phyloP scores from a whole-genome alignment of 257 asterid genomes.

The Oldenlandia corymbosa region DNA sequence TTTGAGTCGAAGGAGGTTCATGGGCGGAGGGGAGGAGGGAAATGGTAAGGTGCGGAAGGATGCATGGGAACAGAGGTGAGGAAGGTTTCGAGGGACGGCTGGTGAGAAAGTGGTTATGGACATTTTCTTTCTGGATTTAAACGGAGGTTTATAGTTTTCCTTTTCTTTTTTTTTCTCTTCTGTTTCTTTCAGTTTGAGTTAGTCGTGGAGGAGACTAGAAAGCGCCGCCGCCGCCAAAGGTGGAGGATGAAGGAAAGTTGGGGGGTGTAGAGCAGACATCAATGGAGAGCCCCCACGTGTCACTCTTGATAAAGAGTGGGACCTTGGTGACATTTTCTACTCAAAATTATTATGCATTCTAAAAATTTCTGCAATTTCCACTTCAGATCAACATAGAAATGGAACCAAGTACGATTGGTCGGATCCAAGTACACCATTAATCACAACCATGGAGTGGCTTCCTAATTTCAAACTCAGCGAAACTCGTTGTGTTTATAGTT shows the following conservation, averaged over 20 bases:
- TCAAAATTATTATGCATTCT: no score
- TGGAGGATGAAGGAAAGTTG: constrained; percentile 15
- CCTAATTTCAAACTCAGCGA: no score
- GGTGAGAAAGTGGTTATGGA: constrained; percentile 27
- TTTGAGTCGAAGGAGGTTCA: constrained; percentile 46
- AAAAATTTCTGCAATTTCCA: no score
- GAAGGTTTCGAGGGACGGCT: constrained; percentile 23
- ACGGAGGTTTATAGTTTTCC: background rate
- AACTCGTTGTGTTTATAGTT: no score
- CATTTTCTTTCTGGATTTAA: constrained; percentile 29
- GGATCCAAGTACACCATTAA: no score
- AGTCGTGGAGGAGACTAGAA: constrained; percentile 36
- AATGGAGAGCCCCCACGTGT: constrained; percentile 8
- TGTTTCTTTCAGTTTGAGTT: constrained; percentile 5
- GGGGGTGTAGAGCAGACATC: background rate
- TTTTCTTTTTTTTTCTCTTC: background rate
- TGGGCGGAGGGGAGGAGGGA: constrained; percentile 36
- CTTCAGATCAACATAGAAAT: no score
- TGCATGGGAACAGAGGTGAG: constrained; percentile 50
- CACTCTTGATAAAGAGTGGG: constrained; percentile 5
- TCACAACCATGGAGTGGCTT: no score
- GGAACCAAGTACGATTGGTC: no score
- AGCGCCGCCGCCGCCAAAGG: constrained; percentile 40
- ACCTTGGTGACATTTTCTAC: background rate
- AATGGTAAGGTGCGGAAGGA: constrained; percentile 30